Conservation (phyloP, 176 grass and related monocot genomes). For the Bromus sterilis region DNA sequence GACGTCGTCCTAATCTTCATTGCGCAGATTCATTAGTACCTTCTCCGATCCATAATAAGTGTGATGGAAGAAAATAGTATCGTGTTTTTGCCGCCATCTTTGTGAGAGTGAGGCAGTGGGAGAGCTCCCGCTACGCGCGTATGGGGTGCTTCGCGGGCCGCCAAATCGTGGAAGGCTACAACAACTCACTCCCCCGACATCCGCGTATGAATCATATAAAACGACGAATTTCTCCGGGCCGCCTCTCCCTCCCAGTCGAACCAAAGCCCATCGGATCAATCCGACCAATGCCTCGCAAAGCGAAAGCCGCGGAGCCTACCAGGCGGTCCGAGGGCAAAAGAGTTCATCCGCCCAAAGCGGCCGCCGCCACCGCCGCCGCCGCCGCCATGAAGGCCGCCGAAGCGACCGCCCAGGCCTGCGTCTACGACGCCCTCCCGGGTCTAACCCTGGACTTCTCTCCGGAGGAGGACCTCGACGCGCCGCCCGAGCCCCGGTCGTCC, state of each 20-base stretch:
- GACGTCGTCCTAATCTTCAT: too few relatives aligned
- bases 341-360: not conserved
- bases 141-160: not conserved
- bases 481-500: not conserved
- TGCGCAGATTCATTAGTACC: too few relatives aligned
- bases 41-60: too few relatives aligned
- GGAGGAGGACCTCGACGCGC: not conserved
- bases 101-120: too few relatives aligned
- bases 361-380: not conserved
- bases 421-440: constrained; percentile 58
- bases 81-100: too few relatives aligned
- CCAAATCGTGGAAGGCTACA: not conserved
- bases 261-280: not conserved
- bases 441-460: constrained; percentile 27
- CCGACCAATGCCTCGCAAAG: constrained; percentile 19
- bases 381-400: constrained; percentile 19
- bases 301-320: not conserved
- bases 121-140: too few relatives aligned
- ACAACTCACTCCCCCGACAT: not conserved
- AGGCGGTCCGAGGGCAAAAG: constrained; percentile 15
- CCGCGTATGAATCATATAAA: not conserved
- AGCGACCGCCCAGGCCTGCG: constrained; percentile 4
- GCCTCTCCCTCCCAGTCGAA: not conserved
- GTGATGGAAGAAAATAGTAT: too few relatives aligned
- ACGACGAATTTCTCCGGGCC: not conserved